These are phyloP conservation scores for Clausena lansium DNA, from an alignment of 345 rosid genomes.

Conservation along the genomic window DNA sequence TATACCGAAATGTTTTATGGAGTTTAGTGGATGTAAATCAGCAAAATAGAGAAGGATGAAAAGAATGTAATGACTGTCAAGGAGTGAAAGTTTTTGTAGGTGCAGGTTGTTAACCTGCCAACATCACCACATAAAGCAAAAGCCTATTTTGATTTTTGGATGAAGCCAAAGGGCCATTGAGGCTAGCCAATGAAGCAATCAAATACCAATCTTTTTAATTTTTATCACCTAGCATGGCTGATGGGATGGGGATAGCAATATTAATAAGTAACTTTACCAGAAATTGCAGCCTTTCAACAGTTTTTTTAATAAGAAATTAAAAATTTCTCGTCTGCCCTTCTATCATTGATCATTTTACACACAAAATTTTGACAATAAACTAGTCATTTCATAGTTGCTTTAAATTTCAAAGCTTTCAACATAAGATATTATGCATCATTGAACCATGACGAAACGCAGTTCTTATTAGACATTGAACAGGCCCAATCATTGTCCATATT, in stretches of 20 bases:
- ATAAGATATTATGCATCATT: no score
- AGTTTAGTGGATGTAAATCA: background rate
- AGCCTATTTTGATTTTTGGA: background rate
- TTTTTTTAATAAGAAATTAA: background rate
- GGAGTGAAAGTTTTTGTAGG: background rate
- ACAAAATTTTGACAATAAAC: no score
- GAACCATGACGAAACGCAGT: no score
- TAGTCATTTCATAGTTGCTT: no score
- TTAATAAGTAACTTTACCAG: background rate
- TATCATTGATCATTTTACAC: no score
- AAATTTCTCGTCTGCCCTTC: no score
- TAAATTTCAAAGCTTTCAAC: background rate
- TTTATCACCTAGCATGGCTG: background rate
- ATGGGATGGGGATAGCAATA: background rate
- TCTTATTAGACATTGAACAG: background rate
- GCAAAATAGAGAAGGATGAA: background rate
- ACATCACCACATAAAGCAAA: conserved; percentile 9
- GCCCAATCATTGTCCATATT: background rate
- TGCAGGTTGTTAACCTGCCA: conserved; percentile 2
- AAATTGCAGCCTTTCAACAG: background rate
- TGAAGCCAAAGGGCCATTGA: background rate
- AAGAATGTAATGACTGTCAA: background rate
- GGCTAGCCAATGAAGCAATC: background rate
- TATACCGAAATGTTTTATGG: background rate
- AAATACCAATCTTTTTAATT: background rate